Percentiles rank a stretch among this genome's conserved stretches.
Evolutionary conservation across 148 eudicot genomes (phyloP).

Genomic region (Rhododendron ferrugineum): DNA sequence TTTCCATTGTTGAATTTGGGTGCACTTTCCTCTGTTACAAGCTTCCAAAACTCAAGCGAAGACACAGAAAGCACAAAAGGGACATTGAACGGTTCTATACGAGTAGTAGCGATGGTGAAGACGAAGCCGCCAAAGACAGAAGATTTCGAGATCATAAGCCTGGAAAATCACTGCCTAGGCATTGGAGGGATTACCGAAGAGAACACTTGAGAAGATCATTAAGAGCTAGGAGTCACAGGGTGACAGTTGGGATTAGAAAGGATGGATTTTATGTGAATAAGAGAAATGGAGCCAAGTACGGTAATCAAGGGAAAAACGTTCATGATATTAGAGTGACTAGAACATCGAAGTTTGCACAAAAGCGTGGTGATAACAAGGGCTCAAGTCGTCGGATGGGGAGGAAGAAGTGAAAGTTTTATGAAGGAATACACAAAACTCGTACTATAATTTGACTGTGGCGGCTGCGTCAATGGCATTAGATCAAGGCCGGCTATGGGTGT

Average conservation of each 20-base stretch:
- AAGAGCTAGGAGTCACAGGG: conserved; percentile 25
- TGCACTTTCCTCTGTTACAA: conserved; percentile 29
- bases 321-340: conserved; percentile 19
- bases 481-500: no score
- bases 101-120: conserved; percentile 9
- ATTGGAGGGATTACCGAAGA: conserved; percentile 17
- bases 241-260: conserved; percentile 19
- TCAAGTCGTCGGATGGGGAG: conserved; percentile 2
- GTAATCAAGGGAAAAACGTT: not conserved
- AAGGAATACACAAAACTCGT: not conserved
- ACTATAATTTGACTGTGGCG: not conserved
- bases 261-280: conserved; percentile 2
- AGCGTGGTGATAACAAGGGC: conserved; percentile 9
- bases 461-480: not conserved
- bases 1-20: conserved; percentile 20
- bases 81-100: conserved; percentile 9
- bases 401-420: not conserved
- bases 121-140: conserved; percentile 6
- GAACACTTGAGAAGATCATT: conserved; percentile 32
- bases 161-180: not conserved
- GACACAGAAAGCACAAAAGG: conserved; percentile 4
- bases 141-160: not conserved
- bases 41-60: conserved; percentile 17
- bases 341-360: conserved; percentile 27
- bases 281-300: conserved; percentile 9